These are phyloP conservation scores for Rutstroemia sp. DNA, from an alignment of 2,329 filamentous ascomycete genomes.

Conservation along the genomic window DNA sequence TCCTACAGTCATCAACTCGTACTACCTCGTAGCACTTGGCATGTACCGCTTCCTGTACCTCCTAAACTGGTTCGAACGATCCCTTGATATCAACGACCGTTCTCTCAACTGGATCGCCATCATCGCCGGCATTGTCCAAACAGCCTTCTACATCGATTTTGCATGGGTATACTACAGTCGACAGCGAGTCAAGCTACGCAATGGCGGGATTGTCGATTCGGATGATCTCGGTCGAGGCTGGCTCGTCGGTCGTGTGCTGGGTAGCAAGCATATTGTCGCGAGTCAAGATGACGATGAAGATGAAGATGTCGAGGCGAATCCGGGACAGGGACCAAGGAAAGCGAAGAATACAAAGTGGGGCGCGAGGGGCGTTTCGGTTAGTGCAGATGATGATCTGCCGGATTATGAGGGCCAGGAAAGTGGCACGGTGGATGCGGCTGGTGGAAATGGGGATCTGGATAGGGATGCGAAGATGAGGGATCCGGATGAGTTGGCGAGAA, in stretches of 20 bases:
- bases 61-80: conserved; percentile 78
- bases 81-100: conserved; percentile 51
- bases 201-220: conserved; percentile 79
- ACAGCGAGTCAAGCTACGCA: conserved; percentile 87
- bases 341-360: conserved; percentile 41
- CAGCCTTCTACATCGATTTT: conserved; percentile 84
- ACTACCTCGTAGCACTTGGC: conserved; percentile 81
- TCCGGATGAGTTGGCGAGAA: conserved; percentile 56
- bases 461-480: conserved; percentile 60
- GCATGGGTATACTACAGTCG: conserved; percentile 95
- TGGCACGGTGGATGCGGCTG: conserved; percentile 35
- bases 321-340: conserved; percentile 1
- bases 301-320: conserved; percentile 16
- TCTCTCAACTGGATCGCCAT: conserved; percentile 65
- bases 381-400: conserved; percentile 45
- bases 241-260: conserved; percentile 73
- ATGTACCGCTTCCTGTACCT: conserved; percentile 86
- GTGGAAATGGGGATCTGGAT: conserved; percentile 36
- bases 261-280: conserved; percentile 51
- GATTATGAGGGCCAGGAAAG: conserved; percentile 36
- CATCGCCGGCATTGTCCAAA: conserved; percentile 84
- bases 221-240: conserved; percentile 83
- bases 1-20: conserved; percentile 94
- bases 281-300: conserved; percentile 22
- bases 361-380: conserved; percentile 56